Conservation (phyloP, 2,329 filamentous ascomycete species). For the Alternaria incomplexa region DNA sequence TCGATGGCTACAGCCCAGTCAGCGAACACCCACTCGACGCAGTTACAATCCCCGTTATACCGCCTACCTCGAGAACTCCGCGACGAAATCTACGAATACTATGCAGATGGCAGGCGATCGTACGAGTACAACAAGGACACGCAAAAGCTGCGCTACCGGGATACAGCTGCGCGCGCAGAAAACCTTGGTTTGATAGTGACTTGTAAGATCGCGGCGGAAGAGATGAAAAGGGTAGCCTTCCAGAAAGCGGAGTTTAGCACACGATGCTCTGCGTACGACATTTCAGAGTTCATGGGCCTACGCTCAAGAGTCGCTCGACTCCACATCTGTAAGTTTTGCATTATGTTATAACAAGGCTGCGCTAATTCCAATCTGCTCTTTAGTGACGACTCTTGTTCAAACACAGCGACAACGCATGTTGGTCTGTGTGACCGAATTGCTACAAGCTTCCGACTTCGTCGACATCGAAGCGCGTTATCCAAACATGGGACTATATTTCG, state of each 20-base stretch:
- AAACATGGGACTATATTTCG: no score
- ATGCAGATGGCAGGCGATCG: background rate
- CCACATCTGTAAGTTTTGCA: background rate
- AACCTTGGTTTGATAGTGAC: background rate
- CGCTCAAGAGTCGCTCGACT: background rate
- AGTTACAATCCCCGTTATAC: background rate
- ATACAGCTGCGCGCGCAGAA: background rate
- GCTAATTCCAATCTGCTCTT: no score
- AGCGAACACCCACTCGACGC: background rate
- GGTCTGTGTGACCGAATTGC: no score
- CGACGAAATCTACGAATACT: background rate
- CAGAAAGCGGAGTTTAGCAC: background rate
- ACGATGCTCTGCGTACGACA: background rate
- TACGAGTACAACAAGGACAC: background rate
- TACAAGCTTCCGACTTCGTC: no score
- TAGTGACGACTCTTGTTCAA: background rate
- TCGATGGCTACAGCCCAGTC: accelerated
- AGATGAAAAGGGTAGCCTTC: background rate
- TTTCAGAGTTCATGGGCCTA: accelerated
- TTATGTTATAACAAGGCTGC: no score
- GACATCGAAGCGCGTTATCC: no score
- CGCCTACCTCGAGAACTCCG: background rate
- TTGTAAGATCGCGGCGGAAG: background rate
- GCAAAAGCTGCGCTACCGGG: background rate
- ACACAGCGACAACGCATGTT: background rate